Base-by-base conservation (phyloP, 1,284 basidiomycete species). In the Pyrrhoderma lamaoense region DNA sequence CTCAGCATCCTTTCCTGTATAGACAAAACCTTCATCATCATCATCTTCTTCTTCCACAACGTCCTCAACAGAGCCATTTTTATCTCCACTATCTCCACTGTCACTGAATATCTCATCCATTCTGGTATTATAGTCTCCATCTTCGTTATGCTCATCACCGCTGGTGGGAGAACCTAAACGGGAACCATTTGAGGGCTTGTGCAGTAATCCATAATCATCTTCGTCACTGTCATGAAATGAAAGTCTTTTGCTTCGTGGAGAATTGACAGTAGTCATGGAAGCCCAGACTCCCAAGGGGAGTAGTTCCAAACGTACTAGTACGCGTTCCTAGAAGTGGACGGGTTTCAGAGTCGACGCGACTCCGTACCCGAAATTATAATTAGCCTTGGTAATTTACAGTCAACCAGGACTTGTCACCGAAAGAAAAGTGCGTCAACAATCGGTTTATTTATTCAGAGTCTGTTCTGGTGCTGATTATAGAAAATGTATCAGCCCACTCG, bases 61-160 rank as follows among this genome's bases (percentile, higher is more conserved):
- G 23, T 63, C 64, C 8, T 21, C 38, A 67, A 54, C 11, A 52
- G 22, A 18, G 37, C 34, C 42, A 46, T 36, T 48, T 40, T 63
- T 45, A 11, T 45, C 49, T 21, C 58, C 57, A 36, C 65, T 66
- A 27, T 63, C 64, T 44, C 70, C 70, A 45, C 74, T 74, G 51
- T 73, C 74, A 46, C 70, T 73, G 49, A 89, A 75, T 22, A 89
- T 70, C 58, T 89, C 87, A 45, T 80, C 81, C 76, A 89, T 81
- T 54, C 78, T 81, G 39, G 79, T 70, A 5, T 83, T 78, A 61
- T 89, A 90, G 21, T 53, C 27, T 19, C 57, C 64, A 53, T 69
- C 58, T 49, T 63, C 64, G 14, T 67, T 61, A 44, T 59, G 63
- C 14, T 59, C 63, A 8, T 66, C 65, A 27, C 66, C 67, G 22